Base-by-base conservation (phyloP, 345 rosid species). In the Dovyalis caffra region DNA sequence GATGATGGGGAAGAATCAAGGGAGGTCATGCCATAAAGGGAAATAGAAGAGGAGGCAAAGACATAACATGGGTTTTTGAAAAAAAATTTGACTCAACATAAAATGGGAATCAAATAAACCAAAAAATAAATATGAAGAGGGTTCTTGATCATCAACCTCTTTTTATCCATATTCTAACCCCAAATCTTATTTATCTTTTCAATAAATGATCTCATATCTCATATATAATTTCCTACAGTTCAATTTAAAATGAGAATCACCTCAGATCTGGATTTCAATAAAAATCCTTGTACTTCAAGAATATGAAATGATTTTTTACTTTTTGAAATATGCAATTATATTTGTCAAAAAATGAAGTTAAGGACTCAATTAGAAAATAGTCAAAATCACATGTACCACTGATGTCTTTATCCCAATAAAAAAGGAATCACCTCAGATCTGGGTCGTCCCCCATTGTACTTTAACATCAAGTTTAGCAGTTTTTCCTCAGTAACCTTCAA, bases 401-500 rank as follows among this genome's bases (percentile, higher is more conserved):
- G 0, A 56, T 23, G 1, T 9, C 61, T 3, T 56, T 56, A 23
- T n/a, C 61, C 14, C 61, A 23, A 56, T 56, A 37, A 21, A 70
- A 79, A 56, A 71, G 66, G 49, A 75, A 56, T 76, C 73, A 95
- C 99, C 92, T 96, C 99, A 49, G 88, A 82, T 85, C 97, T 87
- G 57, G 98, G 95, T 49, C 89, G 91, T 51, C 99, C 97, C 61
- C 99, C 99, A 78, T 96, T 93, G 85, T 96, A 96, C 83, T 96
- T 96, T 72, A 91, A 83, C 98, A 96, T 93, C 85, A 96, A 90
- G 78, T 91, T 96, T 75, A 96, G 82, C 70, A 96, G 88, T 64
- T 91, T 96, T 81, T 96, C 98, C 86, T 96, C 99, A 4, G 99
- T 93, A 71, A 96, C 97, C 85, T 88, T 96, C 84, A 96, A 83